Evolutionary conservation across 345 rosid species (phyloP), one percentile per base, ranked within the genome.

Genomic region (Diplotaxis tenuifolia): DNA sequence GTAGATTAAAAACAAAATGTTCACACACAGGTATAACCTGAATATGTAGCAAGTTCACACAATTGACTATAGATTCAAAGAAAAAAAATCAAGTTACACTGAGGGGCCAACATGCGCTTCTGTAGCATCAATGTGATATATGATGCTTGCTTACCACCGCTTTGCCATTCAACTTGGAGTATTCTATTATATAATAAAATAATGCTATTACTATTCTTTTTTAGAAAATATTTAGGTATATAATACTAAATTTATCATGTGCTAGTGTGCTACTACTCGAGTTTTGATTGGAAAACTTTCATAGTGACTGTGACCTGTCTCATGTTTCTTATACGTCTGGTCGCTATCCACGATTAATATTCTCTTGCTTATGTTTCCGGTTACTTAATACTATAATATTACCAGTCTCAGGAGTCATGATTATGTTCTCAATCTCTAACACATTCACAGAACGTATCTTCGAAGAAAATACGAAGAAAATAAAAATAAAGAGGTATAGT

Each of bases 261-360:
- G 70, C 60, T 54, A n/a, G n/a, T n/a, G n/a, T n/a, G 38, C 19
- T 55, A 63, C n/a, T 25, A 25, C 75, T 75, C 29, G 31, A 65
- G 59, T 63, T 70, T 7, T 56, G 53, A 63, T 62, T 27, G 40
- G 75, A 56, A 69, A 63, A 36, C 58, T 63, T 69, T 62, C 32
- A 6, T 3, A 10, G 38, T 22, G 79, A 75, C 55, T 54, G 70
- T 55, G 75, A 69, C 79, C 28, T 54, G 53, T 69, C 70, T 75
- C 54, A 22, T 75, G 65, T 75, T 75, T 75, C 70, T 75, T 62
- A 69, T 40, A 62, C 58, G 65, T 42, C 62, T 54, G 74, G 70
- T 75, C 70, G 50, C 61, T 54, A 54, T 53, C 74, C 64, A 75
- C 65, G 79, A 68, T 62, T 62, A 20, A 52, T 52, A 52, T 52